These are phyloP conservation scores for Aphanocladium album DNA, from an alignment of 2,329 filamentous ascomycete genomes.

Conservation along the genomic window DNA sequence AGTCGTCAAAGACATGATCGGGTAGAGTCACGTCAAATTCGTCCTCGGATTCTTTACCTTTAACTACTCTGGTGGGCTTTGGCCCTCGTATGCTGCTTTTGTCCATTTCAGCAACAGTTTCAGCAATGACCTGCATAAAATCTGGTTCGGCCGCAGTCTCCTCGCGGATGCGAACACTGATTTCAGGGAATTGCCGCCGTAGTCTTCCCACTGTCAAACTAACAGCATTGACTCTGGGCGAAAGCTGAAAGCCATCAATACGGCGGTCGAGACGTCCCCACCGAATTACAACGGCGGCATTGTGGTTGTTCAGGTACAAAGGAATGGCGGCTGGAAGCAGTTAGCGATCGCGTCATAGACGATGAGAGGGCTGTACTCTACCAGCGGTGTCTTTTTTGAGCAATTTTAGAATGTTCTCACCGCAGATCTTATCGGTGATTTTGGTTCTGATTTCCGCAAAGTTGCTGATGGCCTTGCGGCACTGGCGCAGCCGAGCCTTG, in stretches of 20 bases:
- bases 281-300: conserved; percentile 1
- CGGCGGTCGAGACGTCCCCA: not conserved
- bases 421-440: not conserved
- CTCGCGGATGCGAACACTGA: not conserved
- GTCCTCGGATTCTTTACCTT: not conserved
- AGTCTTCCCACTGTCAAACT: not conserved
- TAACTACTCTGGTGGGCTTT: not conserved
- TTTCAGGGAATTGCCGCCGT: not conserved
- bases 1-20: not conserved
- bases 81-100: not conserved
- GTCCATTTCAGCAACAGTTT: not conserved
- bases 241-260: not conserved
- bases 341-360: not conserved
- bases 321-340: not conserved
- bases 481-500: not conserved
- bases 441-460: not conserved
- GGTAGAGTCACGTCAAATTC: not conserved
- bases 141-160: not conserved
- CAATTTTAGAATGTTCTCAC: not conserved
- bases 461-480: not conserved
- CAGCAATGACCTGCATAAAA: not conserved
- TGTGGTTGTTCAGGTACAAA: not conserved
- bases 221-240: not conserved
- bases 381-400: not conserved
- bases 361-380: not conserved